Evolutionary conservation across 441 rosid species (phyloP).

Genomic region (Populus trichocarpa): DNA sequence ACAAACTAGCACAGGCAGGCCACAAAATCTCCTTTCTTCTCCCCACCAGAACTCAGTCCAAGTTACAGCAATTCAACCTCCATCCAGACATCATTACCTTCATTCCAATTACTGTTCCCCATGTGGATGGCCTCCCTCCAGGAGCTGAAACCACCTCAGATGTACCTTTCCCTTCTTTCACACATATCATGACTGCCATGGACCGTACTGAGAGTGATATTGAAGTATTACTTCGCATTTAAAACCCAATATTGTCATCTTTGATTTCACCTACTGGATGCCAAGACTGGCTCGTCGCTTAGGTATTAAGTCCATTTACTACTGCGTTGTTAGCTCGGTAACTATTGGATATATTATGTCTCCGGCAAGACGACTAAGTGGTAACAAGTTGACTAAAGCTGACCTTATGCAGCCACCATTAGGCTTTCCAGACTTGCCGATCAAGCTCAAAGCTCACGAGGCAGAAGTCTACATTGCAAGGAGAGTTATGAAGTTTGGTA

Average conservation of each 20-base stretch:
- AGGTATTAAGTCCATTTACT: slow-evolving; percentile 22
- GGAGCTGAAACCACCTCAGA: slow-evolving; percentile 33
- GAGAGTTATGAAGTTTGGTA: slow-evolving; percentile 13
- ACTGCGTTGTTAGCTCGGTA: slow-evolving; percentile 24
- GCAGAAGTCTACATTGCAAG: slow-evolving; percentile 12
- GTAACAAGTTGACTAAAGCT: background rate
- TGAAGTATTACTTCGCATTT: slow-evolving; percentile 5
- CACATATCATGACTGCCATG: background rate
- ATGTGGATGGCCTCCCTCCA: slow-evolving; percentile 43
- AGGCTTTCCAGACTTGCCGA: slow-evolving; percentile 18
- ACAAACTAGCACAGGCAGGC: slow-evolving; percentile 35
- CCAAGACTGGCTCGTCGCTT: slow-evolving; percentile 23
- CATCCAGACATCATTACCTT: slow-evolving; percentile 38
- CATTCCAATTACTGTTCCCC: slow-evolving; percentile 38
- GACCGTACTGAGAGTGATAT: background rate
- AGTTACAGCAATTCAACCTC: slow-evolving; percentile 26
- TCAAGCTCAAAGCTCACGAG: slow-evolving; percentile 1
- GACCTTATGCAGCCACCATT: slow-evolving; percentile 23
- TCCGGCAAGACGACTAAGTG: slow-evolving; percentile 17
- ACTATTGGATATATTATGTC: slow-evolving; percentile 16
- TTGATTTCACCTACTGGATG: slow-evolving; percentile 20
- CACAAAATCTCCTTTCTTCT: slow-evolving; percentile 32
- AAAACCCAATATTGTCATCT: slow-evolving; percentile 28
- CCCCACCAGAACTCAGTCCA: slow-evolving; percentile 17
- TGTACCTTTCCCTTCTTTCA: background rate